Conservation (phyloP, 108 stramenopile species). For the Asterionellopsis glacialis region DNA sequence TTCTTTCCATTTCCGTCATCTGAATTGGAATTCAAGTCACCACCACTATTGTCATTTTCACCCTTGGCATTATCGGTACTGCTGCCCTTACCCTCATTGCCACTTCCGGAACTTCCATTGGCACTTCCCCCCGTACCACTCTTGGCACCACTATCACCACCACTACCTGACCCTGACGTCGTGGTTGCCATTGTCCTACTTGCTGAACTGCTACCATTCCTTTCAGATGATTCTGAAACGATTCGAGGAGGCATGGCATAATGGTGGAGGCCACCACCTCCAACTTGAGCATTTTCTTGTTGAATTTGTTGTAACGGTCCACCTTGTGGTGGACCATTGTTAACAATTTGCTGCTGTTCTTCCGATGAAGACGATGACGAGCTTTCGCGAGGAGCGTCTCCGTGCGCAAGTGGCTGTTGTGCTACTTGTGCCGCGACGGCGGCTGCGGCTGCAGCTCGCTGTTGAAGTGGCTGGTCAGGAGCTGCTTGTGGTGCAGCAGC, state of each 20-base stretch:
- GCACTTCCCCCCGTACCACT: conserved; percentile 26
- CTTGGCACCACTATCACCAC: conserved; percentile 18
- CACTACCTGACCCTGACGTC: conserved; percentile 22
- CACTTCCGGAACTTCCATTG: conserved; percentile 36
- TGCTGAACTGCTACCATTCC: conserved; percentile 18
- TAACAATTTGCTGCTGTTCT: background rate
- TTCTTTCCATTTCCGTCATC: conserved; percentile 10
- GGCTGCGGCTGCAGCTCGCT: too few relatives aligned
- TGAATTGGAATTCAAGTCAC: conserved; percentile 14
- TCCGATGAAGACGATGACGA: conserved; percentile 12
- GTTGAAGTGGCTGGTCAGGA: too few relatives aligned
- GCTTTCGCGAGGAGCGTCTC: conserved; percentile 1
- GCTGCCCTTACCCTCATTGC: conserved; percentile 36
- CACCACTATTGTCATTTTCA: conserved; percentile 21
- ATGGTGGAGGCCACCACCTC: background rate
- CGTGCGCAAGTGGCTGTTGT: background rate
- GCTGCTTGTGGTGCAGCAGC: too few relatives aligned
- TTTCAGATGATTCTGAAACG: conserved; percentile 2
- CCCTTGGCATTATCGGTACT: conserved; percentile 33
- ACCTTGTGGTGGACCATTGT: background rate
- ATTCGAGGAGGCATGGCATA: background rate
- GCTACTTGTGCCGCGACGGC: too few relatives aligned
- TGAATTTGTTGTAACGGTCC: conserved; percentile 5
- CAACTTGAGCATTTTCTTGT: conserved; percentile 6
- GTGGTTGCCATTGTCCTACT: background rate